Base-by-base conservation (phyloP, 768 basidiomycete species). In the Suillus occidentalis region DNA sequence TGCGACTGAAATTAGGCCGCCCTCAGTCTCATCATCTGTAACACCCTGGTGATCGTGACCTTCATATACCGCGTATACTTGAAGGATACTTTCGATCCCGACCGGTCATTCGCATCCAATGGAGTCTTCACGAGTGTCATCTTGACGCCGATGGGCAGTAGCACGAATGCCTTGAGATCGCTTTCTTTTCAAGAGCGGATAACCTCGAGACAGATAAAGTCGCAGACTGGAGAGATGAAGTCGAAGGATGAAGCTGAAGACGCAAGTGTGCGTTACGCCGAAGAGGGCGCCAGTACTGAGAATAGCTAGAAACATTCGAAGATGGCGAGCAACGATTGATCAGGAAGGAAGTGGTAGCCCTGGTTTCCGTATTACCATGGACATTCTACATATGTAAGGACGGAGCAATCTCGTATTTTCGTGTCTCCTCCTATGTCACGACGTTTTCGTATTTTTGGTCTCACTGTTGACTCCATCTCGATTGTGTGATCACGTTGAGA, bases 111-210 rank as follows among this genome's bases (percentile, higher is more conserved):
- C 20, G 3, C 22, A 39, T 39, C 56, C 12, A 22, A 39, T 22
- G 56, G 16, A 22, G 22, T 58, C 16, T 39, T 58, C 37, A 25
- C 56, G 14, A 39, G 22, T 6, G 8, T 58, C 8, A 3, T 58
- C 22, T 2, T 52, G 50, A 9, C 28, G 4, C 22, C 37, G 22
- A 39, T 39, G 9, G 20, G 7, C 7, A 2, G 16, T 9, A 25
- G 14, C 56, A 39, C 37, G 4, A 10, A 57, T 36, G 1, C 56
- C 22, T 4, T 12, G 14, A 25, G 6, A 7, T 58, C 37, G 16
- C 4, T 18, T 36, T 39, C 37, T 18, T 12, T 9, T 16, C 37
- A 39, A 16, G 37, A 25, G 4, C 22, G 8, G 37, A 39, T 99
- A 37, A 47, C 45, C 45, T 47, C 45, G n/a, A 47, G n/a, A n/a